Base-by-base conservation (phyloP, 768 basidiomycete species). In the Rhodocollybia butyracea region DNA sequence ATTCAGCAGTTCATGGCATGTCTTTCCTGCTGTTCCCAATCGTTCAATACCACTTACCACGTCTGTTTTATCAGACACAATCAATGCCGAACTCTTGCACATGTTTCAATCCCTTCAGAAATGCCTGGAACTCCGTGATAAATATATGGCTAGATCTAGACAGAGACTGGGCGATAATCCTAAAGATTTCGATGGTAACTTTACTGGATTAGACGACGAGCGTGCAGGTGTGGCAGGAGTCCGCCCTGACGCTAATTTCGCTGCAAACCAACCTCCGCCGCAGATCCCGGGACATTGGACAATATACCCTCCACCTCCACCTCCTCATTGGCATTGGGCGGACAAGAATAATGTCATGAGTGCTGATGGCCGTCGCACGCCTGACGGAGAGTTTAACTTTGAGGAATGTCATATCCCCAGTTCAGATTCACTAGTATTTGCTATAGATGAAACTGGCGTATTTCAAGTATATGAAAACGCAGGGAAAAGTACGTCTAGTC, bases 111-210 rank as follows among this genome's bases (percentile, higher is more conserved):
- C 87, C 1, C 83, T 98, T 65, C 84, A 88, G 56, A 84, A 78
- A 64, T 98, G 96, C 66, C 84, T 98, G 45, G 84, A 90, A 52
- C 76, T 98, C 19, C 89, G 97, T 26, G 96, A 98, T 74, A 98
- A 98, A 72, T 99, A 98, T 74, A 94, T 97, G 74, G 60, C 76
- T 5, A 82, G 82, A 57, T 98, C 95, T 1, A 80, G 86, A 3
- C 97, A 99, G 68, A 80, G 93, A 52, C 82, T 98, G 3, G 97
- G 96, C 2, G 97, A 98, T 71, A 91, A 98, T 68, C 97, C 97
- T 0, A 80, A 83, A 58, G 93, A 98, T 69, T 83, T 95, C 68
- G 97, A 98, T 60, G 89, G 85, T 0, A 61, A 74, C 12, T 94
- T 95, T 65, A 72, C 74, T 3, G 87, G 89, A 13, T 73, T 95